These are phyloP conservation scores for Stentor coeruleus DNA, from an alignment of 73 alveolate species.

Conservation along the genomic window DNA sequence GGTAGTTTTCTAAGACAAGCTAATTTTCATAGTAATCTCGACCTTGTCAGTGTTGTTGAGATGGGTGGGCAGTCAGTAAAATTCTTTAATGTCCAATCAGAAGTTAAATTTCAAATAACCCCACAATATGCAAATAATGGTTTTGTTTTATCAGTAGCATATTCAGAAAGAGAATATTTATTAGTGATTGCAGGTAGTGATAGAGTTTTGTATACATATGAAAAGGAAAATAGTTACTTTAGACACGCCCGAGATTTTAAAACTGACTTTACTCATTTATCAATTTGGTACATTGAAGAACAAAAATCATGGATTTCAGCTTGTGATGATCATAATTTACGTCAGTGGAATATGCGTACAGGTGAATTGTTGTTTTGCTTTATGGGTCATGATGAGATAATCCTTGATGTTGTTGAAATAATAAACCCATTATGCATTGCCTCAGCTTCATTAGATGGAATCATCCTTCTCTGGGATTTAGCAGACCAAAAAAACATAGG, in stretches of 20 bases:
- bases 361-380: conserved; percentile 52
- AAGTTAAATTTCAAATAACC: conserved; percentile 32
- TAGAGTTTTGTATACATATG: conserved; percentile 68
- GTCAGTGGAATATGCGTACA: conserved; percentile 66
- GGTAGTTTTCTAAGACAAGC: conserved; percentile 42
- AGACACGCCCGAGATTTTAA: conserved; percentile 58
- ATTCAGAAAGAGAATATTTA: conserved; percentile 50
- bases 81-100: not conserved
- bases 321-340: conserved; percentile 73
- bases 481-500: conserved; percentile 74
- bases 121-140: conserved; percentile 35
- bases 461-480: conserved; percentile 72
- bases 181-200: conserved; percentile 79
- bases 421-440: conserved; percentile 75
- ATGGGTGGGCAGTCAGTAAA: conserved; percentile 16
- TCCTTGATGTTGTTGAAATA: conserved; percentile 85
- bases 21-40: conserved; percentile 34
- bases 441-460: conserved; percentile 88
- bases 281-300: conserved; percentile 81
- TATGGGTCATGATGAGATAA: conserved; percentile 76
- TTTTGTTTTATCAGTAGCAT: conserved; percentile 41
- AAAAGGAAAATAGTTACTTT: conserved; percentile 45
- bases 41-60: conserved; percentile 17
- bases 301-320: conserved; percentile 93
- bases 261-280: conserved; percentile 60